phyloP scores from a whole-genome alignment of 202 grass and related monocot genomes.

The Dendrocalamus latiflorus region DNA sequence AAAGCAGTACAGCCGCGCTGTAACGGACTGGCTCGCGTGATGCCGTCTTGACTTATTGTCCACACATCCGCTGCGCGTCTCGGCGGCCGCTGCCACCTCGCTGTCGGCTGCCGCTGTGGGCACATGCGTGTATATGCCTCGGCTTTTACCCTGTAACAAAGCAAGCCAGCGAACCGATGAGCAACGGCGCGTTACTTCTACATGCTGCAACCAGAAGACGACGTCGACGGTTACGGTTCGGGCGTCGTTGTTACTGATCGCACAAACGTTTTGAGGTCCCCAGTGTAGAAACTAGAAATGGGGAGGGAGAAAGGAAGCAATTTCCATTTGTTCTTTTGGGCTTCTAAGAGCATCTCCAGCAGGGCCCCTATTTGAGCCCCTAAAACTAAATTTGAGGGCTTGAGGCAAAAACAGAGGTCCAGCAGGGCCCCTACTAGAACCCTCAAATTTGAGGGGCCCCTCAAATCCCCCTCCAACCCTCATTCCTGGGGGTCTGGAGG shows the following conservation, averaged over 20 bases:
- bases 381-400: too few species aligned
- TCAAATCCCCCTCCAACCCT: too few species aligned
- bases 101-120: not conserved
- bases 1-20: not conserved
- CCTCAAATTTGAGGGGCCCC: too few species aligned
- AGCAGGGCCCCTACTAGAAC: too few species aligned
- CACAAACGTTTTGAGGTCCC: not conserved
- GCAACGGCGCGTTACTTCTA: not conserved
- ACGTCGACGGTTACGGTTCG: not conserved
- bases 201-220: not conserved
- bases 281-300: not conserved
- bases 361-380: too few species aligned
- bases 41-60: slow-evolving; percentile 32
- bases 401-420: too few species aligned
- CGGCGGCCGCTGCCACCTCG: slow-evolving; percentile 5
- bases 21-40: slow-evolving; percentile 21
- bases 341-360: too few species aligned
- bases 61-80: not conserved
- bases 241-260: slow-evolving; percentile 9
- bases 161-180: not conserved
- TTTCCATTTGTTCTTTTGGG: too few species aligned
- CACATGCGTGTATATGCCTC: not conserved
- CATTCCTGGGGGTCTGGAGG: too few species aligned
- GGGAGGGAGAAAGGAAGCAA: not conserved
- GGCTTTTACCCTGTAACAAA: not conserved